Evolutionary conservation across 2,329 filamentous ascomycete species (phyloP), one percentile per base, ranked within the genome.

Genomic region (Emmonsia crescens): DNA sequence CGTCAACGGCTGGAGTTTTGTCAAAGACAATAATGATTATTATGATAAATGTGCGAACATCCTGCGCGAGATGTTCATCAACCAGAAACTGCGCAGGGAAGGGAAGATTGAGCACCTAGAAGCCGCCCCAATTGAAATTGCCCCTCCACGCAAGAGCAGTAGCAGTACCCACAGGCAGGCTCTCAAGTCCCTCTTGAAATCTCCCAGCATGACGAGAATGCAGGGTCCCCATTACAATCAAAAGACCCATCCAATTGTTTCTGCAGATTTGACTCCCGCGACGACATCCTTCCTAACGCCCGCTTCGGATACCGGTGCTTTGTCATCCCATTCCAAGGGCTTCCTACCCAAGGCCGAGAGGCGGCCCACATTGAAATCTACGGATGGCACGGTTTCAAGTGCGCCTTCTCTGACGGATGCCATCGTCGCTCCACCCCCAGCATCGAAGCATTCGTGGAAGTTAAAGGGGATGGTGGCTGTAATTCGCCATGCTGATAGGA

Each of bases 1-100:
- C 70, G 94, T 99, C 68, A 99, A 99, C 73, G 94, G 94, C 14
- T 99, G 95, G 95, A 97, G 93, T 72, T 99, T 99, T 70, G 94
- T 99, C 74, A 99, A 99, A 74, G 95, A 99, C 74, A 99, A 99
- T 69, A 93, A 96, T 65, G 92, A 96, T 64, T 99, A 99, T 75
- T 99, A 99, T 73, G 89, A 97, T 70, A 90, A 91, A 70, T 94
- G 88, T 68, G 86, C 94, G 27, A 86, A 81, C 63, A 96, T 97
- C 57, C 78, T 99, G 59, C 89, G 87, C 70, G 87, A 94, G 6
- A 89, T 95, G 72, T 97, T 99, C 67, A 80, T 95, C 65, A 85
- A 85, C 65, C 93, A 96, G 74, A 90, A 86, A 69, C 69, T 74
- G 62, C 69, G 69, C 64, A 68, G 66, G 51, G 69, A 77, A 63